A percentile compares a stretch with the other conserved stretches of the same genome.
Evolutionary conservation across 352 stramenopile genomes (phyloP).

Genomic region (Globisporangium camurandrum): DNA sequence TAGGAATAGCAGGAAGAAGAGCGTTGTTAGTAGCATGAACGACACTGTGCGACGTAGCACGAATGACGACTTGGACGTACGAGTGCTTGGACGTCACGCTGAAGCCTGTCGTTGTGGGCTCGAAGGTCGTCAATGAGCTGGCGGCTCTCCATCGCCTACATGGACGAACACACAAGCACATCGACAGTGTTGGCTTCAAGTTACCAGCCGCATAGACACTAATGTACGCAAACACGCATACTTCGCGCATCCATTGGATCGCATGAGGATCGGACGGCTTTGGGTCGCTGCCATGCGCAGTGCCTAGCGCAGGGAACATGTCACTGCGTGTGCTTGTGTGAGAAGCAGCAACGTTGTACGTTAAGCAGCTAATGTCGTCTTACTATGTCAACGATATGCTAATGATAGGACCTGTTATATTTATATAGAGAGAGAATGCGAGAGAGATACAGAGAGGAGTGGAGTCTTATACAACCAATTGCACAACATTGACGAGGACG

Average conservation of each 20-base stretch:
- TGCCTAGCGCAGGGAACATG: slow-evolving; percentile 29
- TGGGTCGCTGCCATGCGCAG: slow-evolving; percentile 19
- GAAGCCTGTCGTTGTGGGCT: slow-evolving; percentile 49
- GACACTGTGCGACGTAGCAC: background rate
- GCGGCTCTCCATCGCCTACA: slow-evolving; percentile 41
- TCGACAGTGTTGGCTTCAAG: too few relatives aligned
- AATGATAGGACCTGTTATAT: too few relatives aligned
- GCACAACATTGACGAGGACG: too few relatives aligned
- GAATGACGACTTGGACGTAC: slow-evolving; percentile 10
- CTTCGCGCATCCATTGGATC: slow-evolving; percentile 68
- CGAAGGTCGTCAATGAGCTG: slow-evolving; percentile 45
- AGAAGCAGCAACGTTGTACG: too few relatives aligned
- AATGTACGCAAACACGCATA: slow-evolving; percentile 6
- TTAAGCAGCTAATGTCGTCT: too few relatives aligned
- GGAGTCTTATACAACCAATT: too few relatives aligned
- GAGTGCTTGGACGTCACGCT: slow-evolving; percentile 44
- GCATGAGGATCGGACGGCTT: slow-evolving; percentile 41
- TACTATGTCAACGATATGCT: too few relatives aligned
- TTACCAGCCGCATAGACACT: too few relatives aligned
- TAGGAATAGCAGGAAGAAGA: background rate
- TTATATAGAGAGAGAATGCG: too few relatives aligned
- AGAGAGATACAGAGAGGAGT: too few relatives aligned
- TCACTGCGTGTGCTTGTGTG: too few relatives aligned
- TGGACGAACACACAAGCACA: background rate
- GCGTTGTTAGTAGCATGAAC: background rate